Evolutionary conservation across 2,329 filamentous ascomycete species (phyloP), one percentile per base, ranked within the genome.

Genomic region (Aspergillus intermedius): DNA sequence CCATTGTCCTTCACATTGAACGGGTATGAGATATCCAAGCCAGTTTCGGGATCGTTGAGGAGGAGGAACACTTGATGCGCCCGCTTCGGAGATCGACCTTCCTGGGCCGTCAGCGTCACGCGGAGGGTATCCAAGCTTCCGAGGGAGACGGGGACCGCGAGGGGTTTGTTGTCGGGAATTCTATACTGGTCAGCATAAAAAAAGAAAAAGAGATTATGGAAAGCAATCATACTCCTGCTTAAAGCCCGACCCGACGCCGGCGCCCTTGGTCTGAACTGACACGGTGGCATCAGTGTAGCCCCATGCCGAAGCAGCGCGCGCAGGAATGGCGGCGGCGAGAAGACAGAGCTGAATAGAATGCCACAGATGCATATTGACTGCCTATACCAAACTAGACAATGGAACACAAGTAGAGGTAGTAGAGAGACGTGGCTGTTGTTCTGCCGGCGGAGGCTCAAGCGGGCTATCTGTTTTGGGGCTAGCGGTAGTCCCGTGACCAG

Each of bases 21-120:
- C 1, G 90, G 83, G 62, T 91, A 95, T 1, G 91, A 90, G 21
- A 90, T 84, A 69, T 97, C 91, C 42, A 98, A 76, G 32, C 88
- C 88, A 9, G 83, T 84, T 10, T 77, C 74, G 9, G 78, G 74
- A 59, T 97, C 90, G 60, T 81, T 84, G 49, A 98, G 72, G 13
- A 93, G 78, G 47, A 98, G 77, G 75, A 96, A 96, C 5, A 90
- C 90, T 72, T 98, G 93, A 71, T 98, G 93, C 59, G 93, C 89
- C 56, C 87, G 83, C 77, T 90, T 91, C 42, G 81, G 79, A 59
- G 83, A 84, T 70, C 83, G 83, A 64, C 81, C 84, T 63, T 95
- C 88, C 66, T 86, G 86, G 7, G 88, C 80, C 30, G 89, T 95
- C 61, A 98, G 74, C 57, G 83, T 72, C 57, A 98, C 74, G 75